phyloP scores from a whole-genome alignment of 108 stramenopile species.

The Bacterosira constricta region DNA sequence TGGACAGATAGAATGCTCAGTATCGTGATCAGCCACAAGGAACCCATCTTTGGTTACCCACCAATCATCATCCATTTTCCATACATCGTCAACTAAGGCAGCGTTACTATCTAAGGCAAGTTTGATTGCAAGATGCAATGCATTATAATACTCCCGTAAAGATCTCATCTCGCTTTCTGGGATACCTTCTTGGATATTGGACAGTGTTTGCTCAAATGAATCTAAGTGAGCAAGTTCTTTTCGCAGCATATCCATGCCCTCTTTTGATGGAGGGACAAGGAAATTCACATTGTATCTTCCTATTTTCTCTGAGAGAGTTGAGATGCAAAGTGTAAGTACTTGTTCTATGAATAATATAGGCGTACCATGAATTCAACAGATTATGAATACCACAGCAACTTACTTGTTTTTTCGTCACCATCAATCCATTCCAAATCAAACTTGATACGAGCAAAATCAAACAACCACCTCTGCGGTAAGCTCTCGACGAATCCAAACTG shows the following conservation, averaged over 20 bases:
- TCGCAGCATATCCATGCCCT: conserved; percentile 14
- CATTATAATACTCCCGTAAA: conserved; percentile 44
- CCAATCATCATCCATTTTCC: conserved; percentile 27
- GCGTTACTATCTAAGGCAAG: conserved; percentile 13
- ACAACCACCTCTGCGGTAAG: conserved; percentile 73
- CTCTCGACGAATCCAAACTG: conserved; percentile 81
- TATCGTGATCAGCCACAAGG: conserved; percentile 3
- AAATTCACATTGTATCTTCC: conserved; percentile 23
- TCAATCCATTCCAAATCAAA: conserved; percentile 31
- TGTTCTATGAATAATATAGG: no score
- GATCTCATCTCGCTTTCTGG: background rate
- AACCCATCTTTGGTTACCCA: conserved; percentile 38
- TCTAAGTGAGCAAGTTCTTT: conserved; percentile 4
- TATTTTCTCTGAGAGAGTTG: no score
- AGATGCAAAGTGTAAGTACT: no score
- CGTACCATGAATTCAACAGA: no score
- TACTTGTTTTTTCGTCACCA: conserved; percentile 4
- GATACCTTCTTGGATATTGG: background rate
- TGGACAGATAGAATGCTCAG: conserved; percentile 24
- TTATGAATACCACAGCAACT: no score
- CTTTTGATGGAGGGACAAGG: conserved; percentile 31
- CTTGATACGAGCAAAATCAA: conserved; percentile 34
- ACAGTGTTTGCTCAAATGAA: background rate
- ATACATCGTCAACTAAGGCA: conserved; percentile 28
- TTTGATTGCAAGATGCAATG: conserved; percentile 21